Base-by-base conservation (phyloP, 345 rosid genomes). In the Eutrema heterophyllum region DNA sequence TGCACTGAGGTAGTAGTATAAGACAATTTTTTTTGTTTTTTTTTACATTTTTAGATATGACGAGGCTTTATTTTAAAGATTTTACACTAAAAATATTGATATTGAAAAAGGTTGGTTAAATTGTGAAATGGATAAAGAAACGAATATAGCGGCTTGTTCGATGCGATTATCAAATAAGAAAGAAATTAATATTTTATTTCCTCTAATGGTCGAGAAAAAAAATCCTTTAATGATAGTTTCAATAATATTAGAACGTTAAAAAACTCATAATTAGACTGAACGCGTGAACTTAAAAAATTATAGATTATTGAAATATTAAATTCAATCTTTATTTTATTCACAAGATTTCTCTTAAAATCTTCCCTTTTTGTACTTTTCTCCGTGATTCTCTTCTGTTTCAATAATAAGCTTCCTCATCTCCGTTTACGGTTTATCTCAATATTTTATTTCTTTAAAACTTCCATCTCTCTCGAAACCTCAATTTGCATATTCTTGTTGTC, bases 401-500 rank as follows among this genome's bases (percentile, higher is more conserved):
- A 30, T 68, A 75, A 62, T 68, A 75, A 62, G 27, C 52, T 68
- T 68, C 70, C 11, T 10, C 44, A 33, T 41, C 55, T 7, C 0
- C 32, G 32, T 29, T 29, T 21, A 21, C 4, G 6, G n/a, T 38
- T 3, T 30, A 14, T 35, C 7, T 39, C 55, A n/a, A 55, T 18
- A 39, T 56, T 51, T 62, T n/a, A n/a, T n/a, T n/a, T n/a, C n/a
- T n/a, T n/a, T n/a, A n/a, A n/a, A n/a, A n/a, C n/a, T n/a, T n/a
- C n/a, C n/a, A n/a, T n/a, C n/a, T n/a, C n/a, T 38, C 24, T 56
- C 7, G 24, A 59, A 75, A 68, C 67, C 51, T 53, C 51, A 61
- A 5, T 15, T 62, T 61, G 70, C 62, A 75, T 68, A 68, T 68
- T 53, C 70, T 41, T 58, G 67, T 27, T 65, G 74, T 68, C 74